Evolutionary conservation across 495 filamentous ascomycete genomes (phyloP), one percentile per base, ranked within the genome.

Genomic region (Arthonia radiata): DNA sequence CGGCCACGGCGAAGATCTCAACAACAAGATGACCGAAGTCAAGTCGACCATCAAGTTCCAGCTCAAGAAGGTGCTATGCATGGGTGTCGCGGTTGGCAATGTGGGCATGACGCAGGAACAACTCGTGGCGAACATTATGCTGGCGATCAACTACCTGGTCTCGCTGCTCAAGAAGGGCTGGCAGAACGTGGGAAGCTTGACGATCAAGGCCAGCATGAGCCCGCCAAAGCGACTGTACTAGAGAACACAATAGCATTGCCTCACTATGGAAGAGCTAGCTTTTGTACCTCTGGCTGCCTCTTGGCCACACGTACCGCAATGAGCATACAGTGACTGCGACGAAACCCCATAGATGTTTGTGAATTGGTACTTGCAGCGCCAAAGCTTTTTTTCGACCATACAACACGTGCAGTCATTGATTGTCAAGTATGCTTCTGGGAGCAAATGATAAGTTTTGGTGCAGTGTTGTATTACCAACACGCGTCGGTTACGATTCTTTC

Each of bases 31-130:
- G 58, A 89, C 53, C 59, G 86, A 97, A 49, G 86, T 97, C 65
- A 92, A 91, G 72, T 86, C 80, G 35, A 97, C 89, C 46, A 93
- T 97, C 67, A 97, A 97, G 69, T 97, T 97, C 68, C 86, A 97
- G 64, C 66, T 97, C 39, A 97, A 94, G 76, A 97, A 97, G 73
- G 86, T 97, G 43, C 67, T 97, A 36, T 97, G 86, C 64, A 75
- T 97, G 58, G 86, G 89, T 69, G 86, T 94, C 42, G 86, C 86
- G 40, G 77, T 97, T 39, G 86, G 86, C 44, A 89, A 97, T 54
- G 89, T 97, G 35, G 79, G 71, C 41, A 94, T 97, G 86, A 74
- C 67, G 35, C 63, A 82, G 63, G 86, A 97, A 46, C 75, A 92
- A 57, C 62, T 97, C 37, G 74, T 94, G 39, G 71, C 67, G 48